These are phyloP conservation scores for Helenozyma rhizophorensis DNA, from an alignment of 805 yeast genomes.

Conservation along the genomic window DNA sequence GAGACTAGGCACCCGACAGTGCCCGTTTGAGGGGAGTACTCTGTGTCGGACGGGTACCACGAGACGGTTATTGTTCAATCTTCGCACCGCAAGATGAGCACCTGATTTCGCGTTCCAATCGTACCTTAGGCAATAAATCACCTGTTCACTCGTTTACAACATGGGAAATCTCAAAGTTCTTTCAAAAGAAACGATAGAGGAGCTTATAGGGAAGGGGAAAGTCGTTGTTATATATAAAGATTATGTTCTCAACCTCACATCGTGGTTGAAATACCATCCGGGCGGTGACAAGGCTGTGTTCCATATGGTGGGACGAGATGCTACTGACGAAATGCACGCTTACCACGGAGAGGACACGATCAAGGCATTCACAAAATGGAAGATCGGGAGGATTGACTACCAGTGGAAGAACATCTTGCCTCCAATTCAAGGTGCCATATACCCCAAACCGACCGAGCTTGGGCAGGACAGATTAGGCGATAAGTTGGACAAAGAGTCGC, in stretches of 20 bases:
- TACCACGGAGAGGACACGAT: slow-evolving; percentile 66
- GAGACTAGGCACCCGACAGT: too few relatives aligned
- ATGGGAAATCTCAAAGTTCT: slow-evolving; percentile 13
- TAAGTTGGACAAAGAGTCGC: slow-evolving; percentile 8
- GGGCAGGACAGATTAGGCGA: neutral
- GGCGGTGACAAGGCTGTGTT: slow-evolving; percentile 84
- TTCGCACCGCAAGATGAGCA: too few relatives aligned
- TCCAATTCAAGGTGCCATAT: slow-evolving; percentile 79
- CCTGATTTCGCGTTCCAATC: too few relatives aligned
- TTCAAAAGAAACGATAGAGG: slow-evolving; percentile 40
- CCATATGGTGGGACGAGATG: slow-evolving; percentile 87
- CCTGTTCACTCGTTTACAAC: too few relatives aligned
- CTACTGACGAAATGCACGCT: slow-evolving; percentile 86
- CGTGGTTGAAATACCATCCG: slow-evolving; percentile 75
- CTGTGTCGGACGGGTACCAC: too few relatives aligned
- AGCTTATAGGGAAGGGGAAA: slow-evolving; percentile 62
- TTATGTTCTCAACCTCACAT: slow-evolving; percentile 58
- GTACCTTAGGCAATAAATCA: too few relatives aligned
- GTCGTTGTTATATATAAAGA: slow-evolving; percentile 63
- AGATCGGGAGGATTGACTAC: slow-evolving; percentile 59
- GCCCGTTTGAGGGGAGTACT: too few relatives aligned
- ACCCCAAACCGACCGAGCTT: slow-evolving; percentile 7
- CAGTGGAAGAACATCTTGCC: slow-evolving; percentile 76
- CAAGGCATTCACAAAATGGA: slow-evolving; percentile 48
- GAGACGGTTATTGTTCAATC: too few relatives aligned